Evolutionary conservation across 2,329 filamentous ascomycete species (phyloP).

Genomic region (Exophiala oligosperma): DNA sequence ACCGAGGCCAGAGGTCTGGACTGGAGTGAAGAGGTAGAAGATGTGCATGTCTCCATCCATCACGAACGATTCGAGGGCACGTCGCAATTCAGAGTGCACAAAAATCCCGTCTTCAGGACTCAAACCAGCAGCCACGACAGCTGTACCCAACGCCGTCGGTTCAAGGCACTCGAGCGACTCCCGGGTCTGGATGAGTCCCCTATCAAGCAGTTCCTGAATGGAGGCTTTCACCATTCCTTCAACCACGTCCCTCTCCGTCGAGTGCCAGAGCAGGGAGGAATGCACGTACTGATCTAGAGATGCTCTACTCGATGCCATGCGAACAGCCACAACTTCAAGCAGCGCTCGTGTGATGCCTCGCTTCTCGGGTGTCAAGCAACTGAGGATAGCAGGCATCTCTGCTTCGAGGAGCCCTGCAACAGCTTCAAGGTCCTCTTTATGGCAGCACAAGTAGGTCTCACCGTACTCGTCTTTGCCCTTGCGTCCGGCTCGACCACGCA

Average conservation of each 20-base stretch:
- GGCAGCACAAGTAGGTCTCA: constrained; percentile 75
- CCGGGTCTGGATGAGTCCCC: constrained; percentile 57
- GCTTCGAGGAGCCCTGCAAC: constrained; percentile 71
- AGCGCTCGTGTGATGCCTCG: constrained; percentile 70
- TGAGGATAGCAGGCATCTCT: constrained; percentile 68
- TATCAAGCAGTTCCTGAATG: constrained; percentile 57
- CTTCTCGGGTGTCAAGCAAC: constrained; percentile 67
- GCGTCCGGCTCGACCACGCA: constrained; percentile 74
- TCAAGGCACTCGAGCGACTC: constrained; percentile 37
- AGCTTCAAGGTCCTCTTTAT: constrained; percentile 65
- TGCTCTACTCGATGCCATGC: constrained; percentile 64
- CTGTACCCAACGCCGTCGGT: constrained; percentile 66
- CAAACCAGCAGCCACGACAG: constrained; percentile 70
- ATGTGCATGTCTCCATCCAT: constrained; percentile 81
- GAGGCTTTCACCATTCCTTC: constrained; percentile 58
- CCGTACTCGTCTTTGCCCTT: constrained; percentile 77
- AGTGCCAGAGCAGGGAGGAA: constrained; percentile 66
- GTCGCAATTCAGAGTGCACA: constrained; percentile 66
- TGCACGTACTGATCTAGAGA: constrained; percentile 67
- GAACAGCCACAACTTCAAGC: constrained; percentile 68
- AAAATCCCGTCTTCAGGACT: constrained; percentile 75
- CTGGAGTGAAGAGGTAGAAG: constrained; percentile 73
- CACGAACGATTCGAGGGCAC: constrained; percentile 70
- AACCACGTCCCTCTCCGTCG: constrained; percentile 50
- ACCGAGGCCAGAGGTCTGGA: constrained; percentile 54